A percentile compares a stretch with the other conserved stretches of the same genome.
phyloP scores from a whole-genome alignment of 1,284 basidiomycete species.

The Malassezia caprae region DNA sequence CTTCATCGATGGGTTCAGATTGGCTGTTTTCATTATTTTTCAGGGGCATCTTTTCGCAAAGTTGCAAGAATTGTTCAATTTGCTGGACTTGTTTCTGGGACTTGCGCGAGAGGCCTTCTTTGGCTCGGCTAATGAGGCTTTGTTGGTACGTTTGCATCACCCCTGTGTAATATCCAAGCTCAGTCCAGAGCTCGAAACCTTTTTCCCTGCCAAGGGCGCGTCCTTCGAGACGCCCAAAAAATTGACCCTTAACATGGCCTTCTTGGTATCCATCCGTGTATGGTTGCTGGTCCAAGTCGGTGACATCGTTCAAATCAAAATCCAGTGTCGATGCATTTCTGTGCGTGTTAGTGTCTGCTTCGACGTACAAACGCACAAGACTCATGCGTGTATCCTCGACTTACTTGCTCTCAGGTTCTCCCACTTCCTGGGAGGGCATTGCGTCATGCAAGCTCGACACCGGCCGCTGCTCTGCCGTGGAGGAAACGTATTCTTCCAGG shows the following conservation, averaged over 20 bases:
- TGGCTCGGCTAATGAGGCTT: conserved; percentile 1
- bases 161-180: conserved; percentile 83
- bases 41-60: conserved; percentile 65
- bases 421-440: neutral
- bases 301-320: conserved; percentile 30
- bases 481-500: neutral
- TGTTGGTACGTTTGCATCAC: conserved; percentile 62
- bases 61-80: conserved; percentile 57
- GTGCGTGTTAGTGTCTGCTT: neutral
- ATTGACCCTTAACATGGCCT: conserved; percentile 70
- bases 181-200: conserved; percentile 92
- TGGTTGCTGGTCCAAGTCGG: conserved; percentile 49
- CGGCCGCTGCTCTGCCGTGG: neutral
- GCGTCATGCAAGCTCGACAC: neutral
- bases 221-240: conserved; percentile 84
- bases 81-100: conserved; percentile 54
- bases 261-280: conserved; percentile 66
- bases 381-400: neutral
- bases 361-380: neutral
- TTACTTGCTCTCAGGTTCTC: neutral
- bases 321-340: neutral
- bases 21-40: conserved; percentile 45
- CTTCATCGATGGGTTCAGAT: conserved; percentile 17
- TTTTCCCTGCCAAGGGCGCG: conserved; percentile 79
- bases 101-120: conserved; percentile 24